Evolutionary conservation across 1,284 basidiomycete species (phyloP), one percentile per base, ranked within the genome.

Genomic region (Sporisorium sorghi): DNA sequence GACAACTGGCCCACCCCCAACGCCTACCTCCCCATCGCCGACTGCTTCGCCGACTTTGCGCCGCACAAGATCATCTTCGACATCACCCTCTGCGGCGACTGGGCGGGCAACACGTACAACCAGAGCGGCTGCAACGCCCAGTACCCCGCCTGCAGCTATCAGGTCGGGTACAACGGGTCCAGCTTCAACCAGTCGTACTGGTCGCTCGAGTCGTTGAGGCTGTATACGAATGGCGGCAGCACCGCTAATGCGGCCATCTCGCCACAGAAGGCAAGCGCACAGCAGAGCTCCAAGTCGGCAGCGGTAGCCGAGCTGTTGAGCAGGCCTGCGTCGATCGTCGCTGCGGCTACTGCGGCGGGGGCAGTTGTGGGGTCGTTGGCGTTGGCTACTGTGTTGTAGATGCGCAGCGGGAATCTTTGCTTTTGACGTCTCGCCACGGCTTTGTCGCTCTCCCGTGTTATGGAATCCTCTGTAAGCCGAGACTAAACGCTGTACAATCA

Each of bases 81-180:
- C 56, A 83, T 80, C 50, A 81, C 81, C 3, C 72, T 83, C 14
- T 82, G 80, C 46, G 83, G 83, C 9, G 67, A 75, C 50, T 82
- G 79, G 78, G 82, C 79, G 0, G 75, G 43, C 4, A 57, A 63
- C 51, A 73, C 75, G 3, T 82, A 80, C 59, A 56, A 57, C 40
- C 17, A 60, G 10, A 65, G 65, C 43, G 52, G 57, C n/a, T 82
- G 80, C 66, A 60, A 64, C 23, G 32, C 50, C 4, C 60, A 76
- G 49, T 82, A 73, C 53, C 58, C 57, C n/a, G 37, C 72, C 2
- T 79, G 78, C 60, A 67, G 64, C 35, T 68, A 66, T 37, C 79
- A 80, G 46, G 78, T 83, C 10, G 76, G 58, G 0, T 69, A 78
- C 58, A 65, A 76, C 19, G 82, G 82, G 17, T 48, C 26, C 6